Evolutionary conservation across 2,329 filamentous ascomycete genomes (phyloP), one percentile per base, ranked within the genome.

Genomic region (Botrytis elliptica): DNA sequence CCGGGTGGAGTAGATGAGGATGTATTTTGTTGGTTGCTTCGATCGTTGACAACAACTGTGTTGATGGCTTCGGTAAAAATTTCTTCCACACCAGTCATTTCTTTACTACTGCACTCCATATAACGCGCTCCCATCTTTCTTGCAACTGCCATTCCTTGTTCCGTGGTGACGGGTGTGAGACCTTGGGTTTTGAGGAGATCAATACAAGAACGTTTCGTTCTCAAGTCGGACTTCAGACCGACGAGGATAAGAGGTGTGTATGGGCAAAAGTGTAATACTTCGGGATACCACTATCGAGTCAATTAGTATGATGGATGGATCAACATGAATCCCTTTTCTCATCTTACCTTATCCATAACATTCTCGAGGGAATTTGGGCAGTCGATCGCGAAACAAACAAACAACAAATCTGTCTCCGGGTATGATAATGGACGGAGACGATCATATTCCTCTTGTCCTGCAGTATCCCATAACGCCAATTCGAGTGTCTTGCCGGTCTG

Each of bases 301-400:
- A n/a, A 42, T 72, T 60, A 72, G 63, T 46, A 65, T 52, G 63
- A 76, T 74, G 33, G 57, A n/a, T 7, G 14, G n/a, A n/a, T 38
- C 52, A 33, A 33, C 12, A 18, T 38, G 12, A 40, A 25, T 18
- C 22, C n/a, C 46, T 33, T 22, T 63, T 18, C 36, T 44, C 7
- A 44, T 70, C 86, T 76, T 85, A 98, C 96, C 92, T 99, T 99
- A 86, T 99, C 96, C 86, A 98, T 92, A 74, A 99, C 95, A 84
- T 99, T 99, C 82, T 99, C 96, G 71, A 99, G 87, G 10, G 95
- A 98, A 83, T 97, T 98, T 52, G 96, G 96, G 83, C 96, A 99
- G 84, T 99, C 96, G 81, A 99, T 98, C 77, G 96, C 96, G 83
- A 99, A 99, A 87, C 96, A 99, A 78, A 99, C 96, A 83, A 99